Base-by-base conservation (phyloP, 2,329 filamentous ascomycete genomes). In the Pseudogymnoascus pannorum region DNA sequence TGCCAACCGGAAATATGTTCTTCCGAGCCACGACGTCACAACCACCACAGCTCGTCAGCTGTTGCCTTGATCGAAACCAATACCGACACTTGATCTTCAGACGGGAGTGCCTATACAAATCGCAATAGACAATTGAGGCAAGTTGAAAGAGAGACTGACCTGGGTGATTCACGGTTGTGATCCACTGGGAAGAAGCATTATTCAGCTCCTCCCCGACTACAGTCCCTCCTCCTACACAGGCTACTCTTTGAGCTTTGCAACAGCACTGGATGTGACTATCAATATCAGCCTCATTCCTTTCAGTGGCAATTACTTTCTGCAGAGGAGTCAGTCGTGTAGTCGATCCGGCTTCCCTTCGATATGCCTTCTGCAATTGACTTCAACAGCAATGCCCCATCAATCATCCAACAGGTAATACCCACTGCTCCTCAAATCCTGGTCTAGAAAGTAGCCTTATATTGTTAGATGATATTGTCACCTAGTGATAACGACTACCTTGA, bases 401-500 rank as follows among this genome's bases (percentile, higher is more conserved):
- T 65, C 12, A 65, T 70, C 22, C 64, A 66, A 14, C 65, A 71
- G 63, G 67, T 71, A 65, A 20, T 33, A 14, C 33, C 36, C 20
- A 8, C 40, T 9, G 26, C 35, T 18, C 33, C 20, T 42, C 57
- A 14, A 42, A 16, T 36, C 33, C 33, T 44, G 38, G n/a, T 40
- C 57, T 18, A 58, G 57, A 36, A 38, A 4, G 36, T 40, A 38
- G 36, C 20, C 57, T 58, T 29, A 58, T 51, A 12, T 36, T 57
- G 22, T 48, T 72, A 99, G 91, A 95, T 97, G 67, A 92, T 97
- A 64, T 85, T 96, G 68, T 92, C 93, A 2, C 89, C 92, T 11
- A 92, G 92, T 20, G 93, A 97, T 71, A 83, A 88, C 58, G 94
- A 99, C 70, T 97, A 97, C 71, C 86, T 99, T 65, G 94, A 97